Conservation (phyloP, 306 rosid species). For the Comarum palustre region DNA sequence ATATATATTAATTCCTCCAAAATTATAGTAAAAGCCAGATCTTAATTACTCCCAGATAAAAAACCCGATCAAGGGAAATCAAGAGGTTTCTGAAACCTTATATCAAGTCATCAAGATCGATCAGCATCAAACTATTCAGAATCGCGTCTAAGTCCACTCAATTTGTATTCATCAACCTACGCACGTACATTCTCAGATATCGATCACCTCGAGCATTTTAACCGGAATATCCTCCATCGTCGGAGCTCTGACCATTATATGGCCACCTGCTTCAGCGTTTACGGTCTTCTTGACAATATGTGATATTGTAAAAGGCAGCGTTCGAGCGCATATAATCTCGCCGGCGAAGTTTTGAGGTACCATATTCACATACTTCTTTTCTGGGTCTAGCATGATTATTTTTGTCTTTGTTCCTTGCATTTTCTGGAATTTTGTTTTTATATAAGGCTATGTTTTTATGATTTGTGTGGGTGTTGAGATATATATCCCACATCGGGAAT, state of each 20-base stretch:
- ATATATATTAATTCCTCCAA: not conserved
- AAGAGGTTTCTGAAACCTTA: not conserved
- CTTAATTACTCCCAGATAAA: conserved; percentile 7
- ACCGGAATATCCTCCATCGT: not conserved
- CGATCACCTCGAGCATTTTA: not conserved
- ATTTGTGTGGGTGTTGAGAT: no score
- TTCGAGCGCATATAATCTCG: not conserved
- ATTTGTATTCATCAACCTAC: not conserved
- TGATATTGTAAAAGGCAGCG: not conserved
- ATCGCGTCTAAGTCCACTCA: not conserved
- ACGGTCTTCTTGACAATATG: not conserved
- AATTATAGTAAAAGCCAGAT: conserved; percentile 22
- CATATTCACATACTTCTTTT: not conserved
- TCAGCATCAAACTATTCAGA: not conserved
- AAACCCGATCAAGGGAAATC: not conserved
- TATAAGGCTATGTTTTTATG: not conserved
- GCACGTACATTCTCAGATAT: not conserved
- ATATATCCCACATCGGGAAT: no score
- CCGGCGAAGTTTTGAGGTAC: not conserved
- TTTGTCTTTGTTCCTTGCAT: not conserved
- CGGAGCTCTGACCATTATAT: not conserved
- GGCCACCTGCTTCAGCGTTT: not conserved
- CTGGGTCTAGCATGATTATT: not conserved
- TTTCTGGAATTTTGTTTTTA: not conserved
- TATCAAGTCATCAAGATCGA: not conserved